Conservation (phyloP, 2,329 filamentous ascomycete species). For the Xylariaceae sp. region DNA sequence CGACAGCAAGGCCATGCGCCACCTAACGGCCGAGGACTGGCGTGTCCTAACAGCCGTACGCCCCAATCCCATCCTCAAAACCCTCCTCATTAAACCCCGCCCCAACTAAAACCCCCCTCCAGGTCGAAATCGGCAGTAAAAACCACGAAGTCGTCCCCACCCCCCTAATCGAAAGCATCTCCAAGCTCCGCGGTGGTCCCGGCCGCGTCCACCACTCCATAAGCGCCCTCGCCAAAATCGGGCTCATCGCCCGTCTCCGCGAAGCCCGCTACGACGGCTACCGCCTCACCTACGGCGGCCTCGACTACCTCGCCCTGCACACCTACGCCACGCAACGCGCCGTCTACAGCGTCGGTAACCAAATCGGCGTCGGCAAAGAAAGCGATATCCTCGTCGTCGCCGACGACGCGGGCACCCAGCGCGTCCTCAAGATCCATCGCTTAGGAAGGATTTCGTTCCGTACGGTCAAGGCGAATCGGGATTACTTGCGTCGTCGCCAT, state of each 20-base stretch:
- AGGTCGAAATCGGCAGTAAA: conserved; percentile 91
- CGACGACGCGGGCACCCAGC: conserved; percentile 67
- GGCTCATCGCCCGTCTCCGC: conserved; percentile 85
- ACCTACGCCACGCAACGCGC: conserved; percentile 72
- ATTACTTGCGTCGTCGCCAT: conserved; percentile 67
- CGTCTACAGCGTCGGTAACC: conserved; percentile 88
- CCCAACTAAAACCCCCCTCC: conserved; percentile 28
- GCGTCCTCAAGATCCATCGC: conserved; percentile 91
- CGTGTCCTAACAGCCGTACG: conserved; percentile 84
- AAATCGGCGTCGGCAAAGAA: conserved; percentile 95
- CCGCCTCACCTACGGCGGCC: conserved; percentile 88
- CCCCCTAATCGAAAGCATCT: conserved; percentile 74
- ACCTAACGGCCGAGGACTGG: conserved; percentile 91
- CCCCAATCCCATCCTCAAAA: conserved; percentile 22
- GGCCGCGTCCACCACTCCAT: conserved; percentile 81
- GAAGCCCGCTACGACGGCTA: conserved; percentile 98
- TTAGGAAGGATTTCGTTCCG: conserved; percentile 95
- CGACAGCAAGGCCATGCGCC: conserved; percentile 87
- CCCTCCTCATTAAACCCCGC: conserved; percentile 5
- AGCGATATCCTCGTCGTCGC: conserved; percentile 95
- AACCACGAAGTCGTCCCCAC: conserved; percentile 98
- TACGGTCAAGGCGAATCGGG: conserved; percentile 89
- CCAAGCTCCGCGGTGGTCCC: conserved; percentile 70
- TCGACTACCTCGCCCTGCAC: conserved; percentile 96
- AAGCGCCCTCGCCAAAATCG: conserved; percentile 83